Evolutionary conservation across 768 basidiomycete genomes (phyloP), one percentile per base, ranked within the genome.

Genomic region (Xerocomellus intermedius): DNA sequence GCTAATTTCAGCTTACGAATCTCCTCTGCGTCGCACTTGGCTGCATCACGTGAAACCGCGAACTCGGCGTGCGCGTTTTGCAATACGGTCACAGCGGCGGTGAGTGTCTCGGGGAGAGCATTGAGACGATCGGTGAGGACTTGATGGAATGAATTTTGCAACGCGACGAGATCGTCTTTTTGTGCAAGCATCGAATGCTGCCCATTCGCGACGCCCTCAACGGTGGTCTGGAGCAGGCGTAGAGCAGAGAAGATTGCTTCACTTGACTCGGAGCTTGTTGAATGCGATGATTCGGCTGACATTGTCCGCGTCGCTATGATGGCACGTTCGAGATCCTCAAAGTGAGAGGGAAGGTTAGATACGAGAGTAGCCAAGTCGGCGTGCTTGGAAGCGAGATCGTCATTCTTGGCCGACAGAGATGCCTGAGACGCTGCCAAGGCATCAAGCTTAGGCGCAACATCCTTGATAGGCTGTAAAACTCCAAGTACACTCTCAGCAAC

Each of bases 21-120:
- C 50, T 92, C 89, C 10, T 91, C 87, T 28, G 85, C 68, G 62
- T 91, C 87, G 45, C 78, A 80, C 65, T 81, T 82, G 26, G 77
- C 75, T 8, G 75, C 74, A 56, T 85, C 82, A 17, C 79, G 81
- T 3, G 84, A 80, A 10, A 80, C 67, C 8, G 79, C 74, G 33
- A 91, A 77, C 53, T 89, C 88, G 10, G 82, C 77, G 51, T 88
- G 80, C 13, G 81, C 78, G 36, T 75, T 77, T 60, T 89, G 83
- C 14, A 92, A 66, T 37, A 77, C 77, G 48, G 77, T 76, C 19
- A 79, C 79, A 0, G 83, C 77, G 17, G 79, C 66, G 16, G 79
- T 70, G 52, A 92, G 76, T 1, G 76, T 69, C 24, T 85, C 82
- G 1, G 90, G 89, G 35, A 94, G 73, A 3, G 73, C 66, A 37